phyloP scores from a whole-genome alignment of 257 asterid genomes.

The Solanum rostratum region DNA sequence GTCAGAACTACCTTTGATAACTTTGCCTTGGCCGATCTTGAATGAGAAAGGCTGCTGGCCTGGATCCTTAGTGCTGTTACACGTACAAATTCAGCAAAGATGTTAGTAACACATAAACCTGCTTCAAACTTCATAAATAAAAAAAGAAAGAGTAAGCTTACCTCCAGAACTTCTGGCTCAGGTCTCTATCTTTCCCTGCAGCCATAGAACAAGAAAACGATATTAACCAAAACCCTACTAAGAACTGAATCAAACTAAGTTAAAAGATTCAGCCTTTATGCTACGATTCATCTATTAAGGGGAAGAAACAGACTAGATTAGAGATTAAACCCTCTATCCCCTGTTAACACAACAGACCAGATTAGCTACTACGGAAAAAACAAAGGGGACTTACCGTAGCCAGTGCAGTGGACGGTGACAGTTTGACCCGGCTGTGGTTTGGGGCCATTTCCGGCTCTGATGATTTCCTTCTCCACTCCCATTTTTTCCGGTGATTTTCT shows the following conservation, averaged over 20 bases:
- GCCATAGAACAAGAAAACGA: neutral
- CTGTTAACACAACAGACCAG: neutral
- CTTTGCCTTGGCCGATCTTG: slow-evolving; percentile 71
- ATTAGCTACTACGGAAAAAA: neutral
- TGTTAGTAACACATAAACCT: neutral
- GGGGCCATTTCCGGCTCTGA: slow-evolving; percentile 66
- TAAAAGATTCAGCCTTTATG: neutral
- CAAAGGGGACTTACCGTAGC: slow-evolving; percentile 34
- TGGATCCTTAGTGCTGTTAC: slow-evolving; percentile 83
- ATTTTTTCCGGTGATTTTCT: slow-evolving; percentile 27
- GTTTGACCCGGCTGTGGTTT: slow-evolving; percentile 68
- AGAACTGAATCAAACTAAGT: neutral
- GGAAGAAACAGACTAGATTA: neutral
- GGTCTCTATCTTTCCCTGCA: slow-evolving; percentile 68
- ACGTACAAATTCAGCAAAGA: slow-evolving; percentile 2
- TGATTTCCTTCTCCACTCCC: slow-evolving; percentile 79
- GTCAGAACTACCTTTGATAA: slow-evolving; percentile 65
- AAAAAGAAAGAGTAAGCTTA: neutral
- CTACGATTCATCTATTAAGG: neutral
- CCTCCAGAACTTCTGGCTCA: slow-evolving; percentile 80
- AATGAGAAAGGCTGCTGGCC: slow-evolving; percentile 87
- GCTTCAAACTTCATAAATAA: neutral
- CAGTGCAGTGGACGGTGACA: slow-evolving; percentile 98
- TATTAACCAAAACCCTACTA: neutral
- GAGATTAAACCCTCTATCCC: too few relatives aligned